These are phyloP conservation scores for Lasiosphaeria hispida DNA, from an alignment of 495 filamentous ascomycete species.

Conservation along the genomic window DNA sequence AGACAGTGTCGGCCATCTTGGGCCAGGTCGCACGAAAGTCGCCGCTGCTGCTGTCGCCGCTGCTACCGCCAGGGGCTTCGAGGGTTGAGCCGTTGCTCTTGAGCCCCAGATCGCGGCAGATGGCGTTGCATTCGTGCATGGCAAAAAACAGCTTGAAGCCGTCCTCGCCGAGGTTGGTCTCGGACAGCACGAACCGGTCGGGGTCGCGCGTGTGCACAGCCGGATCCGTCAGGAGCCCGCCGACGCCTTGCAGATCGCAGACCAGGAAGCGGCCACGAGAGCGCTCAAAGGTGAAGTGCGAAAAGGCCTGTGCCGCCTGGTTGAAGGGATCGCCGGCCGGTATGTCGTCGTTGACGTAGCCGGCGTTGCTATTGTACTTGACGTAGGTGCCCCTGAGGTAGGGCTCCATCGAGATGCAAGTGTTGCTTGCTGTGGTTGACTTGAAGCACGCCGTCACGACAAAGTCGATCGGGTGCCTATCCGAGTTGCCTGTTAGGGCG, in stretches of 20 bases:
- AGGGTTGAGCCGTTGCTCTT: slow-evolving; percentile 28
- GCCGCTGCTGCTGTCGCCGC: no score
- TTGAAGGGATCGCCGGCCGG: slow-evolving; percentile 22
- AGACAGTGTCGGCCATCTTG: no score
- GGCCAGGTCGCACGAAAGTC: no score
- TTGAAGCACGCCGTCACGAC: slow-evolving; percentile 32
- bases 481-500: slow-evolving; percentile 17
- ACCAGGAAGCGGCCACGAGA: slow-evolving; percentile 36
- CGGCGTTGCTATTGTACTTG: slow-evolving; percentile 42
- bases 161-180: slow-evolving; percentile 28
- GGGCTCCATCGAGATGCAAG: slow-evolving; percentile 32
- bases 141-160: slow-evolving; percentile 42
- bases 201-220: slow-evolving; percentile 33
- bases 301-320: slow-evolving; percentile 39
- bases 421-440: neutral
- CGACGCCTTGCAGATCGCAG: slow-evolving; percentile 36
- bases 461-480: slow-evolving; percentile 34
- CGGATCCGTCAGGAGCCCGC: slow-evolving; percentile 33
- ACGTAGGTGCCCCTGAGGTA: slow-evolving; percentile 33
- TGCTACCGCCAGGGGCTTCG: no score
- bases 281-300: slow-evolving; percentile 44
- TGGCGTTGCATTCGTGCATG: slow-evolving; percentile 36
- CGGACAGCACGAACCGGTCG: slow-evolving; percentile 26
- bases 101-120: slow-evolving; percentile 39
- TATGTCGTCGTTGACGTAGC: slow-evolving; percentile 30